Conservation (phyloP, 2,329 filamentous ascomycete species). For the Bipolaris gigantea region DNA sequence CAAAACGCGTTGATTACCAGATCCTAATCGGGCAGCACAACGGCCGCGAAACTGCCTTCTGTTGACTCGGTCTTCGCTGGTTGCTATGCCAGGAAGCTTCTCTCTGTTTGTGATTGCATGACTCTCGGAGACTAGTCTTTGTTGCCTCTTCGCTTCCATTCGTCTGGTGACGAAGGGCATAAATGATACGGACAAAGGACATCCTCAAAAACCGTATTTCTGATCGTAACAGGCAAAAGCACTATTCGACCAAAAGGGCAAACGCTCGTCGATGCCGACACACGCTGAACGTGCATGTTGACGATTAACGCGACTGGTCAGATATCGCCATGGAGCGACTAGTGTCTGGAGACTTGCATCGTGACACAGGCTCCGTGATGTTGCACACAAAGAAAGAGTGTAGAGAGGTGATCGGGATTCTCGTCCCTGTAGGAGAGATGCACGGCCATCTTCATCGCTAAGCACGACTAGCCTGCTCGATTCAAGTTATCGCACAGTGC, state of each 20-base stretch:
- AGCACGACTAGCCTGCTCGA: slow-evolving; percentile 6
- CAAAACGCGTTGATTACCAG: slow-evolving; percentile 10
- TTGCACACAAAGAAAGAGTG: slow-evolving; percentile 40
- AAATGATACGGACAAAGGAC: slow-evolving; percentile 82
- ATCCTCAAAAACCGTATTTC: slow-evolving; percentile 87
- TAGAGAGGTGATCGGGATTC: slow-evolving; percentile 48
- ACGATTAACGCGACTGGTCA: slow-evolving; percentile 70
- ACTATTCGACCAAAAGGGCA: slow-evolving; percentile 44
- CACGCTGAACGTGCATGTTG: slow-evolving; percentile 57
- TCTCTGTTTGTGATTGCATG: slow-evolving; percentile 80
- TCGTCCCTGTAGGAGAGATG: slow-evolving; percentile 51
- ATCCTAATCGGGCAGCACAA: slow-evolving; percentile 37
- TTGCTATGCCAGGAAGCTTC: slow-evolving; percentile 43
- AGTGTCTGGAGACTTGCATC: slow-evolving; percentile 50
- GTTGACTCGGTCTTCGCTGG: slow-evolving; percentile 20
- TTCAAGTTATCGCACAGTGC: slow-evolving; percentile 19
- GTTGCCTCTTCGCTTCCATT: slow-evolving; percentile 68
- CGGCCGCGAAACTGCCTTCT: slow-evolving; percentile 16
- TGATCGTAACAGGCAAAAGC: slow-evolving; percentile 28
- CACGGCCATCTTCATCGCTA: slow-evolving; percentile 52
- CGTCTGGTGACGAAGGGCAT: slow-evolving; percentile 60
- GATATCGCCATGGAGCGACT: slow-evolving; percentile 53
- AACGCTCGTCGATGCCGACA: slow-evolving; percentile 61
- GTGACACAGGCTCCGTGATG: slow-evolving; percentile 55
- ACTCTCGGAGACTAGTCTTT: slow-evolving; percentile 94